A percentile compares a stretch with the other conserved stretches of the same genome.
Evolutionary conservation across 2,329 filamentous ascomycete genomes (phyloP).

Genomic region (Paraphaeosphaeria sporulosa): DNA sequence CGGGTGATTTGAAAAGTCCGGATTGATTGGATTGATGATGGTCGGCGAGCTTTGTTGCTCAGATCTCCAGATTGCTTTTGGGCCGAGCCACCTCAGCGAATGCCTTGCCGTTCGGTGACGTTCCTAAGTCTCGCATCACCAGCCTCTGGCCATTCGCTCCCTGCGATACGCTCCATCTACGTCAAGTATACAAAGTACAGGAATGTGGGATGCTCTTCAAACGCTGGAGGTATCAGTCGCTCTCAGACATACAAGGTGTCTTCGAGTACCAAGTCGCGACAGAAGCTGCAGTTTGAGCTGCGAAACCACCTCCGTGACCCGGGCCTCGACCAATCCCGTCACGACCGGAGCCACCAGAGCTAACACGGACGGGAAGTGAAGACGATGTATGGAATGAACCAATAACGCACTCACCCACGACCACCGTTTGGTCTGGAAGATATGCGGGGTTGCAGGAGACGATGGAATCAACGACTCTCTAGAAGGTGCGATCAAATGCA

Average conservation of each 20-base stretch:
- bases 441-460: slow-evolving; percentile 5
- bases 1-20: slow-evolving; percentile 7
- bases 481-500: neutral
- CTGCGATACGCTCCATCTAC: slow-evolving; percentile 5
- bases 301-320: neutral
- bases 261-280: neutral
- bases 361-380: neutral
- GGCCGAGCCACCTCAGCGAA: slow-evolving; percentile 24
- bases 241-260: slow-evolving; percentile 3
- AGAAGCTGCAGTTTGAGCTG: slow-evolving; percentile 2
- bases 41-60: slow-evolving; percentile 21
- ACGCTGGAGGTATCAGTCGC: neutral
- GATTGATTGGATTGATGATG: slow-evolving; percentile 20
- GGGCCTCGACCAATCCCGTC: neutral
- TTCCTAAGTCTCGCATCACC: slow-evolving; percentile 15
- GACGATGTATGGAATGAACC: neutral
- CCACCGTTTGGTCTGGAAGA: neutral
- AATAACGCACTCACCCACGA: neutral
- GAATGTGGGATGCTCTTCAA: neutral
- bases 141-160: slow-evolving; percentile 24
- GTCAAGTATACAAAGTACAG: neutral
- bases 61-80: slow-evolving; percentile 5
- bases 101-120: slow-evolving; percentile 22
- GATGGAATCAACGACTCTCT: neutral
- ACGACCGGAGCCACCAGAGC: neutral